Evolutionary conservation across 2,329 filamentous ascomycete genomes (phyloP).

Genomic region (Talaromyces sp.): DNA sequence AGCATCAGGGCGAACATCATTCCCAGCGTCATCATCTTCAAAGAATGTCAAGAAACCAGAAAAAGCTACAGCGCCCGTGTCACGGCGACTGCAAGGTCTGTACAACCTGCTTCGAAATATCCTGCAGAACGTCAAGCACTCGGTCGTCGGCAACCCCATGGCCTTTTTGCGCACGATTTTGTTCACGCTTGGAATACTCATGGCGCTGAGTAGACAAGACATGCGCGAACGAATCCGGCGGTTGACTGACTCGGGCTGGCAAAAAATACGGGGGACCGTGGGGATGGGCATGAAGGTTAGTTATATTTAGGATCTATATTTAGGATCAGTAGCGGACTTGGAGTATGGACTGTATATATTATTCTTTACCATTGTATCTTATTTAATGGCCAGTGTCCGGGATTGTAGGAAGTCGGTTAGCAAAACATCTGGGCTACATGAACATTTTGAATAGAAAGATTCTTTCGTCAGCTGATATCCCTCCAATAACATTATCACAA

Average conservation of each 20-base stretch:
- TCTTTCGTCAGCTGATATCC: no score
- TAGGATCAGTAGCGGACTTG: constrained; percentile 33
- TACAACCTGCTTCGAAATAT: constrained; percentile 45
- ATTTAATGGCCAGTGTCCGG: background rate
- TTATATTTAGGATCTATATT: constrained; percentile 84
- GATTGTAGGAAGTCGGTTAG: no score
- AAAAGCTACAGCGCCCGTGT: constrained; percentile 25
- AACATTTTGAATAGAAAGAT: no score
- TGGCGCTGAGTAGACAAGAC: constrained; percentile 70
- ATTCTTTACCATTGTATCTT: background rate
- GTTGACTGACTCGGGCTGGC: constrained; percentile 66
- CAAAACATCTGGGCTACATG: no score
- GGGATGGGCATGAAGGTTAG: constrained; percentile 98
- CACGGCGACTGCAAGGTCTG: constrained; percentile 38
- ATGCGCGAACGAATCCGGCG: constrained; percentile 69
- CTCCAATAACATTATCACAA: no score
- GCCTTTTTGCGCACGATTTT: constrained; percentile 60
- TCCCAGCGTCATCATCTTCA: constrained; percentile 28
- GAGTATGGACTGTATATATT: background rate
- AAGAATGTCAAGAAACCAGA: constrained; percentile 36
- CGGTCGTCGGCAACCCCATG: constrained; percentile 52
- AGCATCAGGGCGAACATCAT: constrained; percentile 19
- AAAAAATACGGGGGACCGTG: constrained; percentile 75
- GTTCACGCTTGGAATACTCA: constrained; percentile 72
- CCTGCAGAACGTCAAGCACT: constrained; percentile 46